Conservation (phyloP, 192 early-diverging fungal genomes). For the Gaertneriomyces sp. region DNA sequence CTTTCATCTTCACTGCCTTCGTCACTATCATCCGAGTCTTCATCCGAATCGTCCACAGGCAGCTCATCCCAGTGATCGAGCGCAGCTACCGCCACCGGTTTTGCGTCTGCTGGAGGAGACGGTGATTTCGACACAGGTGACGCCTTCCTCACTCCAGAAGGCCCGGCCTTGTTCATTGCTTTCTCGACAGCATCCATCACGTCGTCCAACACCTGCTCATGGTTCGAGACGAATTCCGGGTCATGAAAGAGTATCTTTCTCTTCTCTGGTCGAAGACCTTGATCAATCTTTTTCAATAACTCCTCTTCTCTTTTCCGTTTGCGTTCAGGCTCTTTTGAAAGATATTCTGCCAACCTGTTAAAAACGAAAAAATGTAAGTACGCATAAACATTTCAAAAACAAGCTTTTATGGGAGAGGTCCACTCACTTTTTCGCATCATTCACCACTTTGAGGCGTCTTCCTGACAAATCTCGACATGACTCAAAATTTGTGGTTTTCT, state of each 20-base stretch:
- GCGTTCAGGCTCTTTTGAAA: conserved; percentile 63
- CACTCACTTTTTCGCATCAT: conserved; percentile 79
- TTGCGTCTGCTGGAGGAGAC: neutral
- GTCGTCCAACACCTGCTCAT: conserved; percentile 38
- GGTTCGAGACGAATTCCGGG: conserved; percentile 60
- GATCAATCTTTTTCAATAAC: conserved; percentile 74
- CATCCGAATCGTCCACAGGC: too few species aligned
- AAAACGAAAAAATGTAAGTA: conserved; percentile 1
- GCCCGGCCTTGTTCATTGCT: conserved; percentile 10
- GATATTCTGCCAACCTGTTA: conserved; percentile 62
- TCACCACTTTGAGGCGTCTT: conserved; percentile 80
- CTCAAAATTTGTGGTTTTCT: conserved; percentile 90
- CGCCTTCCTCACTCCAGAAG: neutral
- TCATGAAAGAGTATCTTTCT: conserved; percentile 85
- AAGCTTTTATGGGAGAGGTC: conserved; percentile 15
- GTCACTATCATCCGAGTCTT: too few species aligned
- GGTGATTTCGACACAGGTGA: neutral
- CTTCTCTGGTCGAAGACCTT: conserved; percentile 58
- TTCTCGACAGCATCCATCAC: conserved; percentile 34
- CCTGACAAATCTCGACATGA: conserved; percentile 91
- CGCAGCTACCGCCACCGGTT: neutral
- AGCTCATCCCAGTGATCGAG: neutral
- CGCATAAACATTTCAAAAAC: conserved; percentile 1
- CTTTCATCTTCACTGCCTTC: too few species aligned
- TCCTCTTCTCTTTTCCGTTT: conserved; percentile 59